Base-by-base conservation (phyloP, 2,329 filamentous ascomycete species). In the Didymosphaeria variabile region DNA sequence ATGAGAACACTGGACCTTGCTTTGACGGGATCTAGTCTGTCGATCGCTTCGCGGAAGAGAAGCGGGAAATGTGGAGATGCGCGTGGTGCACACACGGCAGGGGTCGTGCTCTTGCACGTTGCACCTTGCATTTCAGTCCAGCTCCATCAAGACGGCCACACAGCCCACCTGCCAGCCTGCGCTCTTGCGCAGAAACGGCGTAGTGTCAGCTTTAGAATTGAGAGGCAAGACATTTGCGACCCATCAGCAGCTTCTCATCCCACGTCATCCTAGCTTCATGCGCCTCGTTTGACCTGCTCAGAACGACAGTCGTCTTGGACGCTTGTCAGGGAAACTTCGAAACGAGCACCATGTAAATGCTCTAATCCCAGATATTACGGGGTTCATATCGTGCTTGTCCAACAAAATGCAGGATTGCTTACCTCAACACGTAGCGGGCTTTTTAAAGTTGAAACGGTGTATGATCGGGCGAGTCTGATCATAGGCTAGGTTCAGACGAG, bases 1-100 rank as follows among this genome's bases (percentile, higher is more conserved):
- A 44, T 42, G 51, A 31, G 13, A 3, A 17, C 17, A 29, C 26
- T 17, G 8, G 36, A n/a, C 36, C 38, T 42, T 29, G 51, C 51
- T 42, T 54, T n/a, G 44, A 21, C 38, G 34, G 38, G 36, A 54
- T 31, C 17, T 34, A 51, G 47, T 26, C 26, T 21, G 36, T 44
- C 32, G 21, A 44, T 54, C 51, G 4, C 23, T 54, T 42, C 51
- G 19, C 19, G 19, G 49, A 36, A 29, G 50, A 29, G 21, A 19
- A 40, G 50, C 50, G 21, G 50, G n/a, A 31, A 36, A 21, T 51
- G 49, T 52, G 49, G 49, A 38, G 50, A 52, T 32, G 23, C 50
- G 50, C 15, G 34, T 29, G 34, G 36, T 53, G 34, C 50, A 53
- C 17, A 34, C 31, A 21, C n/a, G 10, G n/a, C 19, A 10, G 29